Evolutionary conservation across 225 moss, liverwort and hornwort genomes (phyloP), one percentile per base, ranked within the genome.

Genomic region (Physcomitrellopsis africana): DNA sequence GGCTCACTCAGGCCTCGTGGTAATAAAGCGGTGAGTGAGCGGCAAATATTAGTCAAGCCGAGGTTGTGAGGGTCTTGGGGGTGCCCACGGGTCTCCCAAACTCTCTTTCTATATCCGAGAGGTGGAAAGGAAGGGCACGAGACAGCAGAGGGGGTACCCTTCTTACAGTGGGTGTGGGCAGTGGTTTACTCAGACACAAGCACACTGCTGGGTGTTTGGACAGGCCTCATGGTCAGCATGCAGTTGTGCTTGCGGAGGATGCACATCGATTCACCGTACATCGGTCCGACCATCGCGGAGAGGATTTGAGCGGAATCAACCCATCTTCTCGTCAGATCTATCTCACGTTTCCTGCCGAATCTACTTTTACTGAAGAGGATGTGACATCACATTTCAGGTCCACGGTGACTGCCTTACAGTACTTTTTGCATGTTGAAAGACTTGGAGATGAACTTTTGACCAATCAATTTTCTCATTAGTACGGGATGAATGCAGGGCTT

Each of bases 171-270:
- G 89, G 88, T 96, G 93, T 93, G 90, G 86, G 86, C 86, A 86
- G 89, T 96, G 93, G 92, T 90, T 88, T 93, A 96, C 96, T 96
- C 96, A 96, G 96, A 93, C 96, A 96, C 96, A 96, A 96, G 96
- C 96, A 96, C 92, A 96, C 96, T 96, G 92, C 96, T 96, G 96
- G 93, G 90, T 93, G 93, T 96, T 96, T 96, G 96, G 93, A 96
- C 96, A 96, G 96, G 96, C 96, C 96, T 89, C 96, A 96, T 78
- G 96, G 96, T 94, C 96, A 96, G 87, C 96, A 96, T 91, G 96
- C 96, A 85, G 96, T 96, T 80, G 96, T 96, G 89, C 96, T 96
- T 81, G 94, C 96, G 92, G 96, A 96, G 88, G 96, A 96, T 90
- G 96, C 96, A 63, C 96, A 96, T 74, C 94, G 96, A 75, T 96